Conservation (phyloP, 2,329 filamentous ascomycete genomes). For the Neonectria coccinea region DNA sequence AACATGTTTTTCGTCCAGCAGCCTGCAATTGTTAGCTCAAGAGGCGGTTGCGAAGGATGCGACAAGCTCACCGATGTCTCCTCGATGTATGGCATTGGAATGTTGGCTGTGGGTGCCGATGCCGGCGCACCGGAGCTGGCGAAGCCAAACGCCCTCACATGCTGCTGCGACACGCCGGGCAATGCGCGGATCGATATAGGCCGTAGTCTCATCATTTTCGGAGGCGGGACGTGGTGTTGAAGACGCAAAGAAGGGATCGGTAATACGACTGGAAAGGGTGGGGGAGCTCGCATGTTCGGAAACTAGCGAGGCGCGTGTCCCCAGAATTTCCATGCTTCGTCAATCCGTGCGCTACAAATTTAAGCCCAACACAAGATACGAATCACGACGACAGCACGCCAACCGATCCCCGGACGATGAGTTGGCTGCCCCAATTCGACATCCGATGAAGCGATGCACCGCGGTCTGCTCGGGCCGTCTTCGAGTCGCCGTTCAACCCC, state of each 20-base stretch:
- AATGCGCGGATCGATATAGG: conserved; percentile 48
- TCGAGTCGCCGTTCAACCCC: conserved; percentile 23
- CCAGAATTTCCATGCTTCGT: conserved; percentile 32
- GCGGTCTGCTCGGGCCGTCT: conserved; percentile 33
- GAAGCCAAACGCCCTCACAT: conserved; percentile 59
- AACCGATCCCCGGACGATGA: conserved; percentile 31
- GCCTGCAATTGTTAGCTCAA: conserved; percentile 64
- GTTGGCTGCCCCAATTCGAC: conserved; percentile 20
- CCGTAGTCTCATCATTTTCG: conserved; percentile 47
- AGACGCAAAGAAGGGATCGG: conserved; percentile 1
- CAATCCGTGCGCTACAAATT: conserved; percentile 29
- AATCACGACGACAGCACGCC: conserved; percentile 9
- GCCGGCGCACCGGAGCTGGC: conserved; percentile 47
- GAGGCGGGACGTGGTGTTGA: conserved; percentile 16
- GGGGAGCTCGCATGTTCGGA: conserved; percentile 36
- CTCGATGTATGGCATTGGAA: conserved; percentile 70
- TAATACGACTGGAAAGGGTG: conserved; percentile 39
- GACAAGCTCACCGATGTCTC: conserved; percentile 54
- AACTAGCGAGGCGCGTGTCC: conserved; percentile 33
- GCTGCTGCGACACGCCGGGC: conserved; percentile 49
- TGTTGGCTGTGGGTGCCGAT: conserved; percentile 51
- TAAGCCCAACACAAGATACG: conserved; percentile 5
- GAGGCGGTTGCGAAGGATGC: conserved; percentile 1
- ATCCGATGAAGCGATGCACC: conserved; percentile 47
- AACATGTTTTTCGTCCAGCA: conserved; percentile 83